phyloP scores from a whole-genome alignment of 768 basidiomycete genomes.

The Hericium erinaceus region DNA sequence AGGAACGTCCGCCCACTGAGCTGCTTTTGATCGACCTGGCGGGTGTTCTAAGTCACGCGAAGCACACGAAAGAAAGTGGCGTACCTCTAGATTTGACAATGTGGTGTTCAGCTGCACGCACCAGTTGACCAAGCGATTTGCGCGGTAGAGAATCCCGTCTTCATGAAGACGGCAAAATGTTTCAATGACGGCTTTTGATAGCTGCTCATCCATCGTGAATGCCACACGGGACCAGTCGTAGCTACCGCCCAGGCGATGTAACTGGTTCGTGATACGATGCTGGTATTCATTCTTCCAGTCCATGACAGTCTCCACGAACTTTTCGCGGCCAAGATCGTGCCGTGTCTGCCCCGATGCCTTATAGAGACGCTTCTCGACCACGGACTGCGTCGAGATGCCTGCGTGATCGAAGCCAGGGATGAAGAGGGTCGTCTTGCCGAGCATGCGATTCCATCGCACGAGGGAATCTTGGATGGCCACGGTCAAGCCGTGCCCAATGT shows the following conservation, averaged over 20 bases:
- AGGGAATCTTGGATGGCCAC: conserved; percentile 85
- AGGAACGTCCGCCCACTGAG: conserved; percentile 78
- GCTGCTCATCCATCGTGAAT: conserved; percentile 88
- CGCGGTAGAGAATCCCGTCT: conserved; percentile 87
- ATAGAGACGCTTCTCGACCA: conserved; percentile 88
- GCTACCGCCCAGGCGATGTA: conserved; percentile 82
- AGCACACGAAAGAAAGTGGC: neutral
- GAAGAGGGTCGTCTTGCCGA: conserved; percentile 83
- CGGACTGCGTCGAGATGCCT: conserved; percentile 95
- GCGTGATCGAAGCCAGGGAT: conserved; percentile 97
- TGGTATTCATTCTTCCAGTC: conserved; percentile 99
- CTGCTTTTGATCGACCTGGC: conserved; percentile 85
- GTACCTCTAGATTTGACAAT: conserved; percentile 91
- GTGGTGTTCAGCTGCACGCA: conserved; percentile 94
- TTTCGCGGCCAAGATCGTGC: conserved; percentile 92
- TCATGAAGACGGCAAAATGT: conserved; percentile 88
- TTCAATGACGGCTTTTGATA: conserved; percentile 84
- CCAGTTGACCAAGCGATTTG: conserved; percentile 97
- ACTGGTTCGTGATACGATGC: conserved; percentile 81
- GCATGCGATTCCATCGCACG: conserved; percentile 95
- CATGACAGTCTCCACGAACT: conserved; percentile 84
- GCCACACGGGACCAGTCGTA: conserved; percentile 93
- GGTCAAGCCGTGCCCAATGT: conserved; percentile 93
- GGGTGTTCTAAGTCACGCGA: neutral
- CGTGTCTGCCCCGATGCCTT: conserved; percentile 76